Percentiles rank a stretch among this genome's conserved stretches.
Evolutionary conservation across 2,329 filamentous ascomycete genomes (phyloP).

Genomic region (Fusarium musae): DNA sequence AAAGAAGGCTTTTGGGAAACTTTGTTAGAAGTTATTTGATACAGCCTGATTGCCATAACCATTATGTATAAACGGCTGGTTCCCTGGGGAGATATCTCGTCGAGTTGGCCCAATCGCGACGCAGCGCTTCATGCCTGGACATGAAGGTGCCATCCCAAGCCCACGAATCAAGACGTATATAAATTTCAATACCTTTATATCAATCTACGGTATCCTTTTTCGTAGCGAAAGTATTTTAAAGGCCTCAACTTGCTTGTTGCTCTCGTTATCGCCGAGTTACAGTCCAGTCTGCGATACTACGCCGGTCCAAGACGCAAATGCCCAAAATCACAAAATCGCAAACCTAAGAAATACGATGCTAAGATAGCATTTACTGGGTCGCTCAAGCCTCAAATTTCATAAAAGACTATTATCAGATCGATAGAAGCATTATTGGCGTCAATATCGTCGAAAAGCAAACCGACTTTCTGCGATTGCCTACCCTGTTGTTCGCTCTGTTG

Average conservation of each 20-base stretch:
- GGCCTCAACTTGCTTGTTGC: background rate
- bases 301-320: too few relatives aligned
- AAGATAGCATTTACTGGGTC: fast-evolving
- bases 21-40: too few relatives aligned
- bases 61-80: too few relatives aligned
- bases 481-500: background rate
- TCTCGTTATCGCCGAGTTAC: background rate
- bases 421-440: background rate
- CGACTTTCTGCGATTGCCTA: background rate
- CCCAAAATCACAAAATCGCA: background rate
- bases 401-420: fast-evolving
- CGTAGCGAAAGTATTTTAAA: fast-evolving
- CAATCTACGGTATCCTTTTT: fast-evolving
- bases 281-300: background rate
- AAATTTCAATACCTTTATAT: fast-evolving
- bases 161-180: too few relatives aligned
- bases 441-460: constrained; percentile 1
- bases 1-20: too few relatives aligned
- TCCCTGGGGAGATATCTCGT: too few relatives aligned
- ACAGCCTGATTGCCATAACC: too few relatives aligned
- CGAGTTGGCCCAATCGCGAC: too few relatives aligned
- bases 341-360: background rate
- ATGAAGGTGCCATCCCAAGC: background rate
- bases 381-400: fast-evolving
- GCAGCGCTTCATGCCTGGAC: background rate